Conservation (phyloP, 2,329 filamentous ascomycete species). For the Cladorrhinum sp. region DNA sequence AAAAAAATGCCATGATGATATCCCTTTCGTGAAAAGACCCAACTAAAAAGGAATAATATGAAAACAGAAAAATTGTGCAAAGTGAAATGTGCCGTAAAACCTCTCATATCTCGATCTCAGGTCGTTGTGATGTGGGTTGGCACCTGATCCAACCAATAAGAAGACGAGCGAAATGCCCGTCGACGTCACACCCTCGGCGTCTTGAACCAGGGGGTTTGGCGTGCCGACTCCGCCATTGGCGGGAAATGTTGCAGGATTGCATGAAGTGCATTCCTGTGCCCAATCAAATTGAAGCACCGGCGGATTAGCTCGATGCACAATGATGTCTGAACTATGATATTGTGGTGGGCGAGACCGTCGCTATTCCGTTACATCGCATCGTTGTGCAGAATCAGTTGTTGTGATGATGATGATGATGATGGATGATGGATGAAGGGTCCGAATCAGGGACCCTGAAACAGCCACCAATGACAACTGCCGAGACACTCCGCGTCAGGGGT, state of each 20-base stretch:
- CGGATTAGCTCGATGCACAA: conserved; percentile 13
- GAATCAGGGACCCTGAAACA: not conserved
- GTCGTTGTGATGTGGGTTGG: not conserved
- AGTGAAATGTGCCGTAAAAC: not conserved
- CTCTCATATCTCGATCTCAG: not conserved
- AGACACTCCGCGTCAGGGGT: not conserved
- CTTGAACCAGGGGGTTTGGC: conserved; percentile 3
- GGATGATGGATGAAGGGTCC: not conserved
- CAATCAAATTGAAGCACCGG: conserved; percentile 10
- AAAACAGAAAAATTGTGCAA: not conserved
- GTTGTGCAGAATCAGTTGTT: not conserved
- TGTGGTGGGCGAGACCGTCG: not conserved
- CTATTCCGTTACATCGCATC: not conserved
- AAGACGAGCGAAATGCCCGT: conserved; percentile 18
- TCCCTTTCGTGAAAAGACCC: not conserved
- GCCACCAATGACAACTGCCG: not conserved
- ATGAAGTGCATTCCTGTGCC: not conserved
- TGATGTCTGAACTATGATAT: conserved; percentile 13
- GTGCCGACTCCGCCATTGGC: conserved; percentile 15
- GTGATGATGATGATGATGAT: not conserved
- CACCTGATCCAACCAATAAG: not conserved
- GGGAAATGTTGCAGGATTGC: conserved; percentile 3
- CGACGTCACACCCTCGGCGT: conserved; percentile 28
- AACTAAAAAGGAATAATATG: not conserved
- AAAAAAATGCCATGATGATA: not conserved